Conservation (phyloP, 2,329 filamentous ascomycete species). For the Ophiosphaerella narmari region DNA sequence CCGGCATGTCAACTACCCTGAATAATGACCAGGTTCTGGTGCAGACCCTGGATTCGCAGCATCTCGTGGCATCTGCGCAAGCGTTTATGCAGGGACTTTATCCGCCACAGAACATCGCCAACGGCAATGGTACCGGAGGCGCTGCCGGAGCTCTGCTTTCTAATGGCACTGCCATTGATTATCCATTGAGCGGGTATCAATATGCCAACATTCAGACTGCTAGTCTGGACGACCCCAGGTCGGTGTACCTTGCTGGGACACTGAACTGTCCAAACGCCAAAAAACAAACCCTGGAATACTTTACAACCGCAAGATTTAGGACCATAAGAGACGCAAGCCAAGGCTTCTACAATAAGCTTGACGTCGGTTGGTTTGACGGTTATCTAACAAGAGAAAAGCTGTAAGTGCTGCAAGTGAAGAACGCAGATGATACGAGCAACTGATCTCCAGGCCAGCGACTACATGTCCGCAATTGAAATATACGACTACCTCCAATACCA, state of each 20-base stretch:
- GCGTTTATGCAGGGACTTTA: conserved; percentile 67
- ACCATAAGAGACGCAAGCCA: conserved; percentile 43
- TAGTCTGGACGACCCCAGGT: conserved; percentile 53
- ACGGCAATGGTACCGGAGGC: conserved; percentile 29
- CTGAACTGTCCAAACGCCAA: conserved; percentile 50
- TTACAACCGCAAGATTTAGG: conserved; percentile 47
- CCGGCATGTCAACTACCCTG: conserved; percentile 51
- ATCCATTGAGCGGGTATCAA: conserved; percentile 62
- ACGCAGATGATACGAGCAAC: not conserved
- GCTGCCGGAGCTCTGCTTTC: conserved; percentile 48
- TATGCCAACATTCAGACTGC: conserved; percentile 57
- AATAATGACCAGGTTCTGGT: conserved; percentile 55
- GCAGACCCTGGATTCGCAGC: conserved; percentile 54
- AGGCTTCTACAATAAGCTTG: conserved; percentile 54
- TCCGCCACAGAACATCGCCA: conserved; percentile 52
- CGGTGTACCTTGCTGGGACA: conserved; percentile 57
- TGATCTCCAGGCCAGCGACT: conserved; percentile 45
- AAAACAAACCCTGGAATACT: conserved; percentile 48
- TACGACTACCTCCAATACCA: conserved; percentile 63
- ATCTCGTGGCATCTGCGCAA: conserved; percentile 58
- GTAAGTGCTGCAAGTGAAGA: conserved; percentile 17
- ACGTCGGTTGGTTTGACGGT: conserved; percentile 50
- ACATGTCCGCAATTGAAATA: conserved; percentile 58
- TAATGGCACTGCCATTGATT: conserved; percentile 54
- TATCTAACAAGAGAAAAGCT: conserved; percentile 42